Evolutionary conservation across 2,329 filamentous ascomycete genomes (phyloP), one percentile per base, ranked within the genome.

Genomic region (Pyrenophora tritici-repentis): DNA sequence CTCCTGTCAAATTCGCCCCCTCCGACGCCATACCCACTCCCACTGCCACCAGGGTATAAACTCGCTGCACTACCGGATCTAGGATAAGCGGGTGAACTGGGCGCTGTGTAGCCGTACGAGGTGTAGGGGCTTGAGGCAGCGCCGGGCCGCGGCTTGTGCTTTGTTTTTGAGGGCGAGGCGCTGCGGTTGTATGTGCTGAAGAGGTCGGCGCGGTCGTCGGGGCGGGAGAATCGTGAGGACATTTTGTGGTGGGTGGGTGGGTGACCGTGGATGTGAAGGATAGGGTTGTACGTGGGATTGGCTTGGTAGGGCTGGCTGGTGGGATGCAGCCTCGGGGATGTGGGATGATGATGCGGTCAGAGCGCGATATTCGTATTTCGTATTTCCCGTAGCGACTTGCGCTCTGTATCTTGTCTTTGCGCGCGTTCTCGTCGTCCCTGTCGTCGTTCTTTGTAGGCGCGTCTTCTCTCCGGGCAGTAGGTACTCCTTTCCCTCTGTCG

Each of bases 151-250:
- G 63, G 29, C 42, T 63, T 67, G 44, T 58, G 55, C 44, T 68
- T 70, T 26, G 57, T 42, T 58, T 74, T 74, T 9, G 72, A 74
- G 56, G 70, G 69, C 31, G 73, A 75, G 46, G 70, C 60, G 49
- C 56, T 57, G 47, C 70, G 69, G 57, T 74, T 70, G 63, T 75
- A 75, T 48, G 61, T 59, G 58, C 61, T 65, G 67, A 77, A 76
- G 63, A 77, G 73, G 63, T 74, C 68, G 58, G 73, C 60, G 56
- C 65, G 66, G 22, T 62, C 55, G 29, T 66, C 49, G 41, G 60
- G 58, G 48, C 68, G 62, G 40, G 59, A 56, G 60, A 69, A 71
- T 55, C 64, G 56, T 54, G 51, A 65, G 12, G 66, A 67, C 64
- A 67, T 68, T 24, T 29, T 26, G 24, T 20, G 24, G 24, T 26